phyloP scores from a whole-genome alignment of 768 basidiomycete genomes.

The Russula brevipes region DNA sequence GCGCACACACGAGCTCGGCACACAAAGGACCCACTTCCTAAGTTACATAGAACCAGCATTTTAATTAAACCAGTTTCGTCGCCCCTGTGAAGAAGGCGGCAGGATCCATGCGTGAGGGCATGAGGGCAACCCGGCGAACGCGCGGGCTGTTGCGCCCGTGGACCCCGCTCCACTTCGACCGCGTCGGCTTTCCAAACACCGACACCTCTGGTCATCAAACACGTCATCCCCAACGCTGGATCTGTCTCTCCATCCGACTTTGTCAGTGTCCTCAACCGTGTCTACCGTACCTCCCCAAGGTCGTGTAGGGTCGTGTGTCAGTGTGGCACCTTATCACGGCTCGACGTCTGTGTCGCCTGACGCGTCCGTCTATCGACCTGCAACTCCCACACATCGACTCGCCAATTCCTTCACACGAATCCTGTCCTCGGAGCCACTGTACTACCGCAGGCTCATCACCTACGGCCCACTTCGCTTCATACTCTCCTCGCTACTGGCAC shows the following conservation, averaged over 20 bases:
- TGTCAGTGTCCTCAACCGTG: not conserved
- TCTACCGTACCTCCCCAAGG: not conserved
- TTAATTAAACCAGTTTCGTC: too few relatives aligned
- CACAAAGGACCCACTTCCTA: too few relatives aligned
- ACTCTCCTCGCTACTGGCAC: not conserved
- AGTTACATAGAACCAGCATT: too few relatives aligned
- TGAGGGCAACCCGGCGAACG: too few relatives aligned
- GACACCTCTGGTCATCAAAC: not conserved
- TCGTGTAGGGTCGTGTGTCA: not conserved
- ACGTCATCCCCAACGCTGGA: not conserved
- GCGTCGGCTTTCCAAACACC: not conserved
- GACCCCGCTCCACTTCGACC: not conserved
- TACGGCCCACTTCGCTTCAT: not conserved
- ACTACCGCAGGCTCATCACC: not conserved
- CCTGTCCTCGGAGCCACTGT: not conserved
- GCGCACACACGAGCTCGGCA: too few relatives aligned
- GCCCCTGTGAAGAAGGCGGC: too few relatives aligned
- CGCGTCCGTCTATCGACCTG: not conserved
- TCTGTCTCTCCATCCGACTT: constrained; percentile 1
- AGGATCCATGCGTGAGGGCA: too few relatives aligned
- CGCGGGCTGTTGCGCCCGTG: too few relatives aligned
- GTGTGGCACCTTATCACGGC: not conserved
- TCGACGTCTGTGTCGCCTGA: constrained; percentile 7
- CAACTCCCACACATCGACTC: not conserved
- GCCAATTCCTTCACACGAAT: not conserved